Evolutionary conservation across 169 alveolate genomes (phyloP).

Genomic region (Eimeria praecox): DNA sequence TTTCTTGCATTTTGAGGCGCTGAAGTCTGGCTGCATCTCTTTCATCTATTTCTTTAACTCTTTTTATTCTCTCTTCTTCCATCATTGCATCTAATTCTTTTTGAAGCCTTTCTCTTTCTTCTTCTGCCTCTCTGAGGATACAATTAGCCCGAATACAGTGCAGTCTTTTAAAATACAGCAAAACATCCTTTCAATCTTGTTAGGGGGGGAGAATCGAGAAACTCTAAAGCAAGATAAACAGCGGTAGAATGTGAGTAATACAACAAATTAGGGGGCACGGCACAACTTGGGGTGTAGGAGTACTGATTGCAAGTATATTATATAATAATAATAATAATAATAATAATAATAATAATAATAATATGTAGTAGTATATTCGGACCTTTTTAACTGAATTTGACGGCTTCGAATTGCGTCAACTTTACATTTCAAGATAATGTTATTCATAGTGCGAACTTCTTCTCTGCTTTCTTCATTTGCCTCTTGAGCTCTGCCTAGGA

Average conservation of each 20-base stretch:
- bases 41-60: slow-evolving; percentile 80
- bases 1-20: slow-evolving; percentile 47
- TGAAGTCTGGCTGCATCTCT: slow-evolving; percentile 31
- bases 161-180: too few relatives aligned
- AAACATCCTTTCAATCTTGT: not conserved
- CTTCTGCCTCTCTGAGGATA: slow-evolving; percentile 76
- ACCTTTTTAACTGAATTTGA: slow-evolving; percentile 88
- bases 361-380: too few relatives aligned
- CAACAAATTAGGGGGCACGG: not conserved
- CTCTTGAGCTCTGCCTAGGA: slow-evolving; percentile 31
- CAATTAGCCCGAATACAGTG: too few relatives aligned
- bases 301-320: too few relatives aligned
- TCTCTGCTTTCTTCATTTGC: slow-evolving; percentile 88
- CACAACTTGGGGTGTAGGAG: not conserved
- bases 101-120: slow-evolving; percentile 87
- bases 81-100: slow-evolving; percentile 89
- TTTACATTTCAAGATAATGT: slow-evolving; percentile 89
- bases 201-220: not conserved
- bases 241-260: not conserved
- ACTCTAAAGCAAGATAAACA: not conserved
- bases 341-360: too few relatives aligned
- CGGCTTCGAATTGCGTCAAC: slow-evolving; percentile 90
- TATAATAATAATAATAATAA: too few relatives aligned
- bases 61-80: slow-evolving; percentile 90
- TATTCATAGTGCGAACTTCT: slow-evolving; percentile 91